These are phyloP conservation scores for Neoascochyta sp. DNA, from an alignment of 2,329 filamentous ascomycete genomes.

Conservation along the genomic window DNA sequence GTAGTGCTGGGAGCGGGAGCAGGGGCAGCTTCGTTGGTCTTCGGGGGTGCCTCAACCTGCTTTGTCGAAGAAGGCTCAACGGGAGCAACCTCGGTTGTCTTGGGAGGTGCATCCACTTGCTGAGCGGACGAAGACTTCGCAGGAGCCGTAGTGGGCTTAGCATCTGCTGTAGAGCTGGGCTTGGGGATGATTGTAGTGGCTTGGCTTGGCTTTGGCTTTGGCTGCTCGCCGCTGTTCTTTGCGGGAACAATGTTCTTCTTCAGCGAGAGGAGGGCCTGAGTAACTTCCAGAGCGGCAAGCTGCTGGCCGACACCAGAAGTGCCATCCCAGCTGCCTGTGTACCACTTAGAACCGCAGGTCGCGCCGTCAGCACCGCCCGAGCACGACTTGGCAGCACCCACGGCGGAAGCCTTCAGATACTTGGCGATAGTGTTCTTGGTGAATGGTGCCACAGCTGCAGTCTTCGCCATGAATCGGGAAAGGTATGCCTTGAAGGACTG, in stretches of 20 bases:
- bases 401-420: constrained; percentile 41
- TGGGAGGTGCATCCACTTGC: constrained; percentile 1
- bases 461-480: constrained; percentile 57
- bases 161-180: constrained; percentile 14
- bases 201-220: constrained; percentile 19
- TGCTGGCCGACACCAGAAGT: constrained; percentile 44
- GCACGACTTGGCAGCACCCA: constrained; percentile 44
- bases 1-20: constrained; percentile 5
- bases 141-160: constrained; percentile 3
- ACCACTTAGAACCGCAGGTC: constrained; percentile 48
- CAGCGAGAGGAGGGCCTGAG: constrained; percentile 42
- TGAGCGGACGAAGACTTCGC: constrained; percentile 7
- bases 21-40: constrained; percentile 7
- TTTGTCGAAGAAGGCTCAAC: constrained; percentile 6
- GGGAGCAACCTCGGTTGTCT: constrained; percentile 5
- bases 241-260: constrained; percentile 29
- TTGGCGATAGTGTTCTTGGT: constrained; percentile 39
- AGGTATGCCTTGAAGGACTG: constrained; percentile 74
- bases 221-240: constrained; percentile 19
- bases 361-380: constrained; percentile 39
- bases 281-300: constrained; percentile 44
- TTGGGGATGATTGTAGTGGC: constrained; percentile 11
- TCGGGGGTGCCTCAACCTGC: constrained; percentile 4
- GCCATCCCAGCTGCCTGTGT: constrained; percentile 42
- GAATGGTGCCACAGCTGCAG: constrained; percentile 43